phyloP scores from a whole-genome alignment of 192 early-diverging fungal genomes.

The Chytriomyces sp. region DNA sequence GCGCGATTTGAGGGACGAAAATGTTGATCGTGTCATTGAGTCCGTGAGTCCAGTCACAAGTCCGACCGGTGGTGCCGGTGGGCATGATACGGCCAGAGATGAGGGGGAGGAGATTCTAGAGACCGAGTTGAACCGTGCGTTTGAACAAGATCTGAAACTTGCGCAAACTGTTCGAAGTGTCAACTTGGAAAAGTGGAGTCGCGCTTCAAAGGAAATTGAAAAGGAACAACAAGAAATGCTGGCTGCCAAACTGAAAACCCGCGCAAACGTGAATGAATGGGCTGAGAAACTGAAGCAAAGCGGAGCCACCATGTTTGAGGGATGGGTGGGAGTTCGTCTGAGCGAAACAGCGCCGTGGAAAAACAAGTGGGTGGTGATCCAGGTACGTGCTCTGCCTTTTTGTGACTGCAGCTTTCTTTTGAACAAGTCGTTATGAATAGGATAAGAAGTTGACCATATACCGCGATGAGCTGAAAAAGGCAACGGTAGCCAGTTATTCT shows the following conservation, averaged over 20 bases:
- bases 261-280: slow-evolving; percentile 21
- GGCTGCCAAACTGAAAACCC: background rate
- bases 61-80: background rate
- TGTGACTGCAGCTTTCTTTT: background rate
- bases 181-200: background rate
- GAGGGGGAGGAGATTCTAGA: slow-evolving; percentile 11
- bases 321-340: slow-evolving; percentile 7
- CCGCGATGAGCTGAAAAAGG: slow-evolving; percentile 13
- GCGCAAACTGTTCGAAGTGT: background rate
- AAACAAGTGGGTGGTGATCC: slow-evolving; percentile 19
- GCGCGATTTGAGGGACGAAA: slow-evolving; percentile 14
- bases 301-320: slow-evolving; percentile 19
- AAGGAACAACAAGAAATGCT: slow-evolving; percentile 4
- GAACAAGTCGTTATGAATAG: background rate
- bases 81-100: background rate
- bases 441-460: slow-evolving; percentile 6
- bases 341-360: slow-evolving; percentile 5
- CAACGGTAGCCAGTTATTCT: too few relatives aligned
- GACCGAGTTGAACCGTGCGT: slow-evolving; percentile 8
- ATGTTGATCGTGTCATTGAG: slow-evolving; percentile 12
- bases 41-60: background rate
- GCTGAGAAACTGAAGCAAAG: background rate
- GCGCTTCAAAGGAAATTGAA: background rate
- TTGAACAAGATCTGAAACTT: slow-evolving; percentile 10
- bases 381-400: slow-evolving; percentile 2